A percentile compares a stretch with the other conserved stretches of the same genome.
Evolutionary conservation across 306 rosid species (phyloP).

Genomic region (Begonia fuchsioides): DNA sequence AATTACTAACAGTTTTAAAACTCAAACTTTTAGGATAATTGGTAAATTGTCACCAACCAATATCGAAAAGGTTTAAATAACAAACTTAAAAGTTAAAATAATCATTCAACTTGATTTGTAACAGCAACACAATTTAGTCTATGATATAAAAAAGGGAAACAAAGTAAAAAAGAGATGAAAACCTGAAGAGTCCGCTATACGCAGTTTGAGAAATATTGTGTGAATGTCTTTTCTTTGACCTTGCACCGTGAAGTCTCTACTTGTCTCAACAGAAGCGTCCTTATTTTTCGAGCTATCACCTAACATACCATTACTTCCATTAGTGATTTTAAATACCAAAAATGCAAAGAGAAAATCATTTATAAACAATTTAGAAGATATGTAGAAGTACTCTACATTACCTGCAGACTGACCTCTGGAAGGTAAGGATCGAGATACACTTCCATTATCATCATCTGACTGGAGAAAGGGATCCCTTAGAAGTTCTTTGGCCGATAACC

Average conservation of each 20-base stretch:
- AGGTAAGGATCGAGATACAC: conserved; percentile 29
- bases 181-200: conserved; percentile 80
- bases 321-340: conserved; percentile 38
- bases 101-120: too few relatives aligned
- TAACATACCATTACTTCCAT: conserved; percentile 15
- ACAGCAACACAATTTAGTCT: not conserved
- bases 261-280: conserved; percentile 26
- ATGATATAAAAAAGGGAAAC: too few relatives aligned
- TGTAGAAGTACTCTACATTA: conserved; percentile 9
- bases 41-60: too few relatives aligned
- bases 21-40: too few relatives aligned
- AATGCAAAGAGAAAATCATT: conserved; percentile 11
- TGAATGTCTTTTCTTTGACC: conserved; percentile 67
- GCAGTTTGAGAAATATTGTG: conserved; percentile 71
- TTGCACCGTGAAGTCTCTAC: conserved; percentile 66
- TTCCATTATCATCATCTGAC: conserved; percentile 37
- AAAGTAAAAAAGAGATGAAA: not conserved
- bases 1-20: too few relatives aligned
- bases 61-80: too few relatives aligned
- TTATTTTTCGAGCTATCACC: conserved; percentile 13
- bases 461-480: conserved; percentile 74
- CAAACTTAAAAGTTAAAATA: too few relatives aligned
- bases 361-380: conserved; percentile 1
- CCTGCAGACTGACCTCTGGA: conserved; percentile 23
- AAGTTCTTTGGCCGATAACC: conserved; percentile 76